Base-by-base conservation (phyloP, 805 yeast genomes). In the Wickerhamomyces kurtzmanii region DNA sequence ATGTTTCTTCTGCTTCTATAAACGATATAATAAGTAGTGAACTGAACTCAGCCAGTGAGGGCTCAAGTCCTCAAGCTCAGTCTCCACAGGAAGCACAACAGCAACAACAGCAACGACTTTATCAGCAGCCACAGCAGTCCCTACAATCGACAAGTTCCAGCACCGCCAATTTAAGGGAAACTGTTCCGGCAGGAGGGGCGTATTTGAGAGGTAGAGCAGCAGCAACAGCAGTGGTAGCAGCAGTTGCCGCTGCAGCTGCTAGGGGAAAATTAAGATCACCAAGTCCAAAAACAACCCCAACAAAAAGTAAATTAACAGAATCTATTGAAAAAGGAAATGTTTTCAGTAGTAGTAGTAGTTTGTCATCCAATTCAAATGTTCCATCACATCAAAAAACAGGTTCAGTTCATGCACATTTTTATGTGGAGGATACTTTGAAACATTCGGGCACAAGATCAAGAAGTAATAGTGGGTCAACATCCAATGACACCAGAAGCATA, bases 371-470 rank as follows among this genome's bases (percentile, higher is more conserved):
- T 32, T 2, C 79, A 23, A 17, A n/a, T n/a, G n/a, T n/a, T n/a
- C n/a, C 26, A 27, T 12, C 24, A 28, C 18, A 70, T 43, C 68
- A 69, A 39, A 68, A 72, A 47, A 47, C 67, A 13, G 65, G 80
- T 12, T 68, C 82, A 1, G 76, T 77, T 36, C 94, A 82, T 53
- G 86, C 91, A 1, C 94, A 81, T 52, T 82, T 82, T 47, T 68
- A 66, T 39, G 75, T 73, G 8, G 81, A 75, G 35, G 87, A 80
- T 31, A 62, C 78, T 2, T 47, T 72, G n/a, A 76, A 71, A 43
- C 75, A 67, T 40, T 41, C 56, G 29, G 59, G 58, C 5, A 47
- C 52, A 3, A 43, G 57, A 11, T 48, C 50, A 7, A 45, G 65
- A 27, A 45, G 49, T 26, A 45, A 43, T 23, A 45, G 50, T 26